Evolutionary conservation across 2,329 filamentous ascomycete species (phyloP).

Genomic region (Chaetomium olivaceum): DNA sequence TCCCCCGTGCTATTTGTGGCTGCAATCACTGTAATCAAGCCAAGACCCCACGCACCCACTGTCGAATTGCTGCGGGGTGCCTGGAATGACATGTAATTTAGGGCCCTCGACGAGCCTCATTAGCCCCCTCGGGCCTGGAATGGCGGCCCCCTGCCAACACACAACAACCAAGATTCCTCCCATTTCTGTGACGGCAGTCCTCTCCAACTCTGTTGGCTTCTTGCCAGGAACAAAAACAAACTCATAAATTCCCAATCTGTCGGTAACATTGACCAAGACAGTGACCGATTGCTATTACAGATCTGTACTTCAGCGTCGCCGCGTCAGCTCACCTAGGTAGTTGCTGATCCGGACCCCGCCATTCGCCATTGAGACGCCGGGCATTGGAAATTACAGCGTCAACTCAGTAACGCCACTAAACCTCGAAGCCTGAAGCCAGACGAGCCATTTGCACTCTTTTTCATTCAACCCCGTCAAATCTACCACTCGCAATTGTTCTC

Average conservation of each 20-base stretch:
- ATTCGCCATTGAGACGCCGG: background rate
- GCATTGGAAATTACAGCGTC: background rate
- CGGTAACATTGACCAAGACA: background rate
- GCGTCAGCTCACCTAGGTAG: slow-evolving; percentile 12
- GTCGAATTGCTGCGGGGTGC: slow-evolving; percentile 1
- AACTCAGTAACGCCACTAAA: slow-evolving; percentile 9
- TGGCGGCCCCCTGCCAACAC: background rate
- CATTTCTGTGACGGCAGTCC: background rate
- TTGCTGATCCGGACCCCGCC: slow-evolving; percentile 11
- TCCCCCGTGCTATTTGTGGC: slow-evolving; percentile 16
- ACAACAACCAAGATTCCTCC: slow-evolving; percentile 3
- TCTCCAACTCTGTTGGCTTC: background rate
- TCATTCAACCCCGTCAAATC: background rate
- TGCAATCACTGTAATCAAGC: background rate
- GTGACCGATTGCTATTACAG: background rate
- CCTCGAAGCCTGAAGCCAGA: slow-evolving; percentile 3
- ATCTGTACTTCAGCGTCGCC: background rate
- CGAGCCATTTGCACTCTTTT: background rate
- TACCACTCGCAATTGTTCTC: background rate
- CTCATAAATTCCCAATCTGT: too few species aligned
- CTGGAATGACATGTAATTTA: slow-evolving; percentile 15
- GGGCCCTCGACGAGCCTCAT: background rate
- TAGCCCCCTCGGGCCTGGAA: too few species aligned
- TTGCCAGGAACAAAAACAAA: background rate
- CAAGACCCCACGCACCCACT: slow-evolving; percentile 4